Base-by-base conservation (phyloP, 768 basidiomycete species). In the Termitomyces sp. region DNA sequence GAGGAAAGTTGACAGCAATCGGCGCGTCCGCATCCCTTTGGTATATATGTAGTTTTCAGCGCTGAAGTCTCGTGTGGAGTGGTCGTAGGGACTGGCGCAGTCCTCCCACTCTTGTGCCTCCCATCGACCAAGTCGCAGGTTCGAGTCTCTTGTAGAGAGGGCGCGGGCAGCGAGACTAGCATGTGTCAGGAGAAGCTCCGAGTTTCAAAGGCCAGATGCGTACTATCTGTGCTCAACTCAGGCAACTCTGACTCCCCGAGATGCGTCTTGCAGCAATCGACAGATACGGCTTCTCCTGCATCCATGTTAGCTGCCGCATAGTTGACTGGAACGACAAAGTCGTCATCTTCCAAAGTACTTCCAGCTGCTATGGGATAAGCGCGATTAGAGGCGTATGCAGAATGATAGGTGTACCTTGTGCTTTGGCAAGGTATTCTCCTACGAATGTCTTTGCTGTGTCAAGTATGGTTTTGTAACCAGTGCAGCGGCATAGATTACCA, bases 361-460 rank as follows among this genome's bases (percentile, higher is more conserved):
- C 46, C 58, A 30, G 9, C 61, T 57, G 12, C 12, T 38, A 50
- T 50, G 53, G n/a, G 40, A 55, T 55, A 47, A 50, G 33, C 10
- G 23, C 16, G 35, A 20, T 20, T 20, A 14, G 26, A 30, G 5
- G 6, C 33, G 20, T 26, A n/a, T 32, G 2, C 4, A 13, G 18
- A 20, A 20, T n/a, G 26, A 49, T 51, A 14, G 9, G 23, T 26
- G 18, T 46, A 60, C 62, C 44, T 47, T 58, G 54, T 26, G 63
- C 54, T 50, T 58, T 52, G 30, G 53, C 36, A 18, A 63, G 36
- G 43, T 63, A 63, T 55, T 63, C 59, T n/a, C 63, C 63, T 13
- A 61, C 63, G 23, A 63, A 63, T 5, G 63, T 63, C 57, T 63
- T 63, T n/a, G 63, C 63, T 12, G 56, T 50, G 35, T 63, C 63